Evolutionary conservation across 163 green algal genomes (phyloP).

Genomic region (Scenedesmus sp.): DNA sequence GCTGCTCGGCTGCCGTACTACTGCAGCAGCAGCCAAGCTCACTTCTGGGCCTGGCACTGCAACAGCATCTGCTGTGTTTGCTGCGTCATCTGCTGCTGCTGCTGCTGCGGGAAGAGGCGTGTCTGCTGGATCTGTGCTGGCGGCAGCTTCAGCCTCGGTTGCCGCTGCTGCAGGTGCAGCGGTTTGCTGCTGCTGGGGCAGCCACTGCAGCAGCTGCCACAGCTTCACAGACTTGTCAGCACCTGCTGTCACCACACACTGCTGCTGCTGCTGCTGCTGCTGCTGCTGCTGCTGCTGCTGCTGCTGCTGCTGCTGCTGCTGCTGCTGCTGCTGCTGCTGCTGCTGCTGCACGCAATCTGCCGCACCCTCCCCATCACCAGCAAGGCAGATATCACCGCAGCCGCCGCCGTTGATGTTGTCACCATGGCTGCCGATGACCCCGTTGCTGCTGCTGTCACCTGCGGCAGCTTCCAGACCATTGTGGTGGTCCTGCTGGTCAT

Average conservation of each 20-base stretch:
- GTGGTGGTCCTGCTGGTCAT: not conserved
- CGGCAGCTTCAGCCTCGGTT: not conserved
- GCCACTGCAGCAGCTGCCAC: slow-evolving; percentile 18
- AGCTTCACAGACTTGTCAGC: slow-evolving; percentile 33
- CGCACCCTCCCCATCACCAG: too few relatives aligned
- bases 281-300: not conserved
- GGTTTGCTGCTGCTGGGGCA: not conserved
- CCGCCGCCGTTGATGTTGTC: not conserved
- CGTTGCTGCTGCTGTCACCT: not conserved
- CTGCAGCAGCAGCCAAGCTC: not conserved
- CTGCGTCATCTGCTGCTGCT: slow-evolving; percentile 26
- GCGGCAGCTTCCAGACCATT: not conserved
- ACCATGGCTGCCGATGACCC: not conserved
- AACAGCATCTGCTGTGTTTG: not conserved
- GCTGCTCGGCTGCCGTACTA: not conserved
- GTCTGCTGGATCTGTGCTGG: not conserved
- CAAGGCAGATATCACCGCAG: too few relatives aligned
- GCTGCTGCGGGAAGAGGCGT: not conserved
- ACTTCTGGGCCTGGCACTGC: not conserved
- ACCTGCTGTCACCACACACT: not conserved
- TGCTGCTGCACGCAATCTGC: not conserved
- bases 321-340: slow-evolving; percentile 22
- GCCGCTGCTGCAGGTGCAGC: not conserved
- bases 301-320: not conserved
- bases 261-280: not conserved